Base-by-base conservation (phyloP, 2,329 filamentous ascomycete genomes). In the Nigrospora oryzae region DNA sequence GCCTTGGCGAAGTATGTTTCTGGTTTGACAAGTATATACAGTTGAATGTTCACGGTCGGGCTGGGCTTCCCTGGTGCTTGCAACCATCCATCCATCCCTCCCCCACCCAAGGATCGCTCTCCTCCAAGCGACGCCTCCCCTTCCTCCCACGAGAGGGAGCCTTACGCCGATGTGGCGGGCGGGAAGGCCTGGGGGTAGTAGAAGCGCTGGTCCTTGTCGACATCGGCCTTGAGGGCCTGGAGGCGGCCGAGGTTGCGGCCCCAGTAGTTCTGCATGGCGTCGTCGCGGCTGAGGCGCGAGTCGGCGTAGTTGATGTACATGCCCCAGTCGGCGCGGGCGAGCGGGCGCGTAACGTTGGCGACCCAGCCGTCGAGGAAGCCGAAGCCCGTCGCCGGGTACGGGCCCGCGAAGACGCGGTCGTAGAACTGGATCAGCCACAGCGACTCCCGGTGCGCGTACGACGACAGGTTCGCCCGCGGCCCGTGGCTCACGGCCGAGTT, bases 291-390 rank as follows among this genome's bases (percentile, higher is more conserved):
- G 46, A 75, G 61, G 40, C 59, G 64, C 0, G 73, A 66, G 52
- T 78, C 74, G 6, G 73, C 67, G 42, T 77, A 78, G 62, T 77
- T 77, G 52, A 72, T 61, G 49, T 77, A 78, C 56, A 60, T 58
- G 44, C 57, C 58, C 49, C 52, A 53, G 43, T 59, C 57, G 2
- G 47, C 44, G 12, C 40, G 33, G 5, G 46, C 23, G 11, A 59
- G 15, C 17, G 53, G 44, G 28, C 45, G 43, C 15, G 48, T 53
- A 31, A 55, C 58, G 12, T 48, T 45, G 17, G 52, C 38, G 4
- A 54, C 50, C 58, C 57, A 60, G 38, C 51, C 53, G 42, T 60
- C 50, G 16, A 60, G 42, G 15, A 61, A 55, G 15, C 54, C 52
- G 40, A 52, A 45, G 2, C 49, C 55, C 3, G 47, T 46, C n/a